phyloP scores from a whole-genome alignment of 805 yeast species.

The Candida parachauliodes region DNA sequence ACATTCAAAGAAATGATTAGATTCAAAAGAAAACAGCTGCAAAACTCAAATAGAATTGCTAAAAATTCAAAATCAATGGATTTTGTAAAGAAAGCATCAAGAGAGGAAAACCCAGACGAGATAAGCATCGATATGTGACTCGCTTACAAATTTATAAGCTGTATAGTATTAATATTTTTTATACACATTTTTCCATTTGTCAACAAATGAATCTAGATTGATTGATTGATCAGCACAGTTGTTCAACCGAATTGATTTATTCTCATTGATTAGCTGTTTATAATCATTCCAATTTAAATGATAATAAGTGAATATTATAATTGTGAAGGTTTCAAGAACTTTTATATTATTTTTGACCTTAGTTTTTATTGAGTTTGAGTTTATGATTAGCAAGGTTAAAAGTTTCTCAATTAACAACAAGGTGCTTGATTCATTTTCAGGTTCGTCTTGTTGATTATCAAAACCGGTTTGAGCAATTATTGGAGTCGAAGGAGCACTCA shows the following conservation, averaged over 20 bases:
- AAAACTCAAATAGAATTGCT: no score
- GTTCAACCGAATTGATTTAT: slow-evolving; percentile 37
- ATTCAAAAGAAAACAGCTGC: slow-evolving; percentile 39
- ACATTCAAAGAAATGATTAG: slow-evolving; percentile 73
- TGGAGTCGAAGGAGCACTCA: slow-evolving; percentile 44
- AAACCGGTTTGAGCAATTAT: slow-evolving; percentile 12
- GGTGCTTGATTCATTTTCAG: slow-evolving; percentile 12
- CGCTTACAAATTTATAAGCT: no score
- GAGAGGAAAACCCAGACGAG: slow-evolving; percentile 49
- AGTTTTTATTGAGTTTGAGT: slow-evolving; percentile 31
- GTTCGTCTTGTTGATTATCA: neutral
- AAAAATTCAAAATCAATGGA: slow-evolving; percentile 38
- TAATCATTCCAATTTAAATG: slow-evolving; percentile 41
- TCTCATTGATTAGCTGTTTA: slow-evolving; percentile 28
- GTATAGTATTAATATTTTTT: slow-evolving; percentile 21
- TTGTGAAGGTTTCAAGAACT: slow-evolving; percentile 29
- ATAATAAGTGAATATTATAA: slow-evolving; percentile 33
- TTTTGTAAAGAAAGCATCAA: slow-evolving; percentile 43
- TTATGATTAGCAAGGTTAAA: slow-evolving; percentile 31
- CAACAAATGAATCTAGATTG: slow-evolving; percentile 34
- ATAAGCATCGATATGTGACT: slow-evolving; percentile 53
- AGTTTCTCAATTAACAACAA: slow-evolving; percentile 29
- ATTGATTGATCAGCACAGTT: slow-evolving; percentile 27
- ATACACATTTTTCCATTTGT: slow-evolving; percentile 33
- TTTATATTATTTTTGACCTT: slow-evolving; percentile 25